These are phyloP conservation scores for rapeseed (Brassica napus) DNA, from an alignment of 345 rosid genomes.

Conservation along the genomic window DNA sequence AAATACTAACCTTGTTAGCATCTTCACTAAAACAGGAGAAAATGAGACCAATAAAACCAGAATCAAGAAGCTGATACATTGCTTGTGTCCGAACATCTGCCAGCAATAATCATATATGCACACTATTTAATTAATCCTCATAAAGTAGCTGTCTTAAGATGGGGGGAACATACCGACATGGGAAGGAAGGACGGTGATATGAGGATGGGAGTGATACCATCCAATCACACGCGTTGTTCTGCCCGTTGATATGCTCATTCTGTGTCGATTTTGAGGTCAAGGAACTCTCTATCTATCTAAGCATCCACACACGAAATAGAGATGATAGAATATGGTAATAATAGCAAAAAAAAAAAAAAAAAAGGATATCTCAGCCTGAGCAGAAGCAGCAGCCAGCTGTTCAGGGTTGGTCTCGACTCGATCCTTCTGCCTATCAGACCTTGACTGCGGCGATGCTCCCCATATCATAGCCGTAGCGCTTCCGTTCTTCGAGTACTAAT, in stretches of 20 bases:
- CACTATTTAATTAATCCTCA: background rate
- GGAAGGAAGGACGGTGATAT: conserved; percentile 96
- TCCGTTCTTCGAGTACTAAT: conserved; percentile 71
- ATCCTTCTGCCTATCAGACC: conserved; percentile 94
- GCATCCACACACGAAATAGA: background rate
- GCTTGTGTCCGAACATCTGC: conserved; percentile 99
- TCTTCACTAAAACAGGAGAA: conserved; percentile 97
- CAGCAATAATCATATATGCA: conserved; percentile 8
- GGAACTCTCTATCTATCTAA: conserved; percentile 1
- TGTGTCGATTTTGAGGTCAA: conserved; percentile 58
- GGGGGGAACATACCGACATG: conserved; percentile 69
- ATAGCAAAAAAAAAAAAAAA: conserved; percentile 35
- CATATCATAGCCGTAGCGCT: conserved; percentile 80
- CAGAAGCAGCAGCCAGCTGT: conserved; percentile 98
- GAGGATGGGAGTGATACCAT: conserved; percentile 99
- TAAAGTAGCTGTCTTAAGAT: background rate
- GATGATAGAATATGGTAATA: background rate
- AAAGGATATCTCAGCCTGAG: conserved; percentile 95
- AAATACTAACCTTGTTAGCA: conserved; percentile 63
- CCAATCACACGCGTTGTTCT: conserved; percentile 94
- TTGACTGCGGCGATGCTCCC: conserved; percentile 97
- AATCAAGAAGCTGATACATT: conserved; percentile 95
- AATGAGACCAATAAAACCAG: conserved; percentile 94
- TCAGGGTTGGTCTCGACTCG: conserved; percentile 98
- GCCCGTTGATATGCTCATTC: conserved; percentile 78